Evolutionary conservation across 176 grass and related monocot species (phyloP).

Genomic region (Musa troglodytarum): DNA sequence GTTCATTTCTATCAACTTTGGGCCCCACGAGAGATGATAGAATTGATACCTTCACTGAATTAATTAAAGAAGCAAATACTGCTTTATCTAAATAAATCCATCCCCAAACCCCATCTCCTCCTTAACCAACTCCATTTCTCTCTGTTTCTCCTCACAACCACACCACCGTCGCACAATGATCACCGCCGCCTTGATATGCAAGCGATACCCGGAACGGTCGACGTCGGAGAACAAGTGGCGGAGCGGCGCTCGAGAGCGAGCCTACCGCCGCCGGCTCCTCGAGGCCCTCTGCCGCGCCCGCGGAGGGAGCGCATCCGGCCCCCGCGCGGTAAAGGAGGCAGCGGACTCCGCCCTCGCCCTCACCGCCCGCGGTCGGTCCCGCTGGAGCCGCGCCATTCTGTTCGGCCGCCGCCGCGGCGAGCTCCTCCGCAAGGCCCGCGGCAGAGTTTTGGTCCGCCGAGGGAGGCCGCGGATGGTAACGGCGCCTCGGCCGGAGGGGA

Average conservation of each 20-base stretch:
- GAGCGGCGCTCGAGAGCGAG: slow-evolving; percentile 51
- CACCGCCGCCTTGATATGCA: not conserved
- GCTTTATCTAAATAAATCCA: too few species aligned
- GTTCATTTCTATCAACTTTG: too few species aligned
- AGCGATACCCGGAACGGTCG: too few species aligned
- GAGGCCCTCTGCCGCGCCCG: slow-evolving; percentile 49
- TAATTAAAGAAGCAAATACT: too few species aligned
- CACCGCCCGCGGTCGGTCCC: slow-evolving; percentile 61
- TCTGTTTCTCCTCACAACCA: not conserved
- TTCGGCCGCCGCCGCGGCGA: slow-evolving; percentile 31
- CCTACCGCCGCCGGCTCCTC: slow-evolving; percentile 73
- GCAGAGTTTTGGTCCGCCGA: slow-evolving; percentile 32
- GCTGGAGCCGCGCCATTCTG: slow-evolving; percentile 91
- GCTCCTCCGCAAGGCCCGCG: slow-evolving; percentile 63
- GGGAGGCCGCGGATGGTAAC: slow-evolving; percentile 16
- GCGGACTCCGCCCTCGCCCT: slow-evolving; percentile 82
- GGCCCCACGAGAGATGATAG: too few species aligned
- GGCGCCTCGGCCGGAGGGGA: slow-evolving; percentile 10
- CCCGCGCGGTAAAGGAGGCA: slow-evolving; percentile 57
- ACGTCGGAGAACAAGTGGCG: slow-evolving; percentile 49
- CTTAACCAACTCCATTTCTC: too few species aligned
- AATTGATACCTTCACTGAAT: too few species aligned
- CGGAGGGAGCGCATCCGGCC: not conserved
- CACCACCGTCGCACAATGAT: not conserved
- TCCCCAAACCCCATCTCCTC: too few species aligned